These are phyloP conservation scores for Phellinidium pouzarii DNA, from an alignment of 1,284 basidiomycete genomes.

Conservation along the genomic window DNA sequence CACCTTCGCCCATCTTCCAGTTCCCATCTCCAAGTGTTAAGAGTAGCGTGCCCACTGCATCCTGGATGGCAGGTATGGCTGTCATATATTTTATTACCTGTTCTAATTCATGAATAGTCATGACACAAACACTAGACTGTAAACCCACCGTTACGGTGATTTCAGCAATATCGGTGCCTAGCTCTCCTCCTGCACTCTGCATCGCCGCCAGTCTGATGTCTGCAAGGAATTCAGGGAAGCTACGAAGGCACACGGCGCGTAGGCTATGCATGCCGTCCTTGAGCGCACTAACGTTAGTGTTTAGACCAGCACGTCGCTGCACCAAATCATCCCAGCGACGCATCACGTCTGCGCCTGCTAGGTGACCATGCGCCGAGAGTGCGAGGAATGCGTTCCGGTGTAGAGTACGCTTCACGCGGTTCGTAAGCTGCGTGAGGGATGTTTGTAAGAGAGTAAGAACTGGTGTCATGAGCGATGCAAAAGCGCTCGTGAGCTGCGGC, in stretches of 20 bases:
- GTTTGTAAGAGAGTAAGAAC: constrained; percentile 55
- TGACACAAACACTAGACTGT: background rate
- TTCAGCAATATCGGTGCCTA: constrained; percentile 56
- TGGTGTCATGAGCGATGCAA: constrained; percentile 52
- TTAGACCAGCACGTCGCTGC: constrained; percentile 35
- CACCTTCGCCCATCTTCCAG: constrained; percentile 82
- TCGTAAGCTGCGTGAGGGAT: constrained; percentile 54
- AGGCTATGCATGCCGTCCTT: constrained; percentile 61
- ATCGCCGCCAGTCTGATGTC: constrained; percentile 61
- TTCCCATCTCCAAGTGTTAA: constrained; percentile 73
- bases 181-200: constrained; percentile 37
- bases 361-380: constrained; percentile 47
- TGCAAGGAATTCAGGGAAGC: constrained; percentile 74
- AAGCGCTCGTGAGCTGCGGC: constrained; percentile 46
- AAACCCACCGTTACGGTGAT: constrained; percentile 50
- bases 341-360: constrained; percentile 30
- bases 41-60: constrained; percentile 57
- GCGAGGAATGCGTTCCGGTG: constrained; percentile 81
- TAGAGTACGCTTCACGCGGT: constrained; percentile 74
- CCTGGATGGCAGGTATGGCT: constrained; percentile 58
- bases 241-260: constrained; percentile 61
- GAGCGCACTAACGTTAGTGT: constrained; percentile 56
- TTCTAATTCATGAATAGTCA: background rate
- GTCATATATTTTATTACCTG: constrained; percentile 48
- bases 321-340: constrained; percentile 63